Base-by-base conservation (phyloP, 768 basidiomycete genomes). In the Mycena chlorophos region DNA sequence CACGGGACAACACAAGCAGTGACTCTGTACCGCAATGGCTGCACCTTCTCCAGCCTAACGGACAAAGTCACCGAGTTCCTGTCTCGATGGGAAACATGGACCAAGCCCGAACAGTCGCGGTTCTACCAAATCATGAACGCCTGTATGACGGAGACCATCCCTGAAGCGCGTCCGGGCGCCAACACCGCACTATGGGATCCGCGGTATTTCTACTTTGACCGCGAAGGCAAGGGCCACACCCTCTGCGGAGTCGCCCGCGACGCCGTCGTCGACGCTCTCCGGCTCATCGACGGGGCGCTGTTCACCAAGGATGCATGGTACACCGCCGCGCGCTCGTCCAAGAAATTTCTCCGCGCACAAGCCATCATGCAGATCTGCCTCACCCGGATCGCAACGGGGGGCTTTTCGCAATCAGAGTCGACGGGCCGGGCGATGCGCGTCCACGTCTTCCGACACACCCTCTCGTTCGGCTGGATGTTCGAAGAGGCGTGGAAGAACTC, bases 291-390 rank as follows among this genome's bases (percentile, higher is more conserved):
- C 34, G 34, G 52, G 23, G 4, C n/a, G 22, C 3, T 52, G 30
- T 61, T 61, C 34, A 55, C 56, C 1, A 49, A 52, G 14, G 60
- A 61, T 16, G 56, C 60, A 2, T 61, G 60, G 60, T 61, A 61
- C 17, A 49, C 60, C 2, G 38, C 19, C 28, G 60, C 52, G 27
- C 60, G 60, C 38, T 52, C 38, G 6, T 26, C 30, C 20, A 42
- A 46, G 8, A n/a, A 19, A 2, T 10, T 2, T 5, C 48, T 48
- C 5, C 56, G 60, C 6, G 42, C 52, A n/a, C 47, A 37, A 16
- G 56, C 56, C 22, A 57, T 61, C 16, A 28, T 8, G 2, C 60
- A 61, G 30, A 61, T 61, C 26, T 57, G 56, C 31, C 16, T 61
- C 29, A 52, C 50, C 17, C 56, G 60, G 13, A 61, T 61, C 23